phyloP scores from a whole-genome alignment of 1,139 yeast genomes.

The Pichia sp. region DNA sequence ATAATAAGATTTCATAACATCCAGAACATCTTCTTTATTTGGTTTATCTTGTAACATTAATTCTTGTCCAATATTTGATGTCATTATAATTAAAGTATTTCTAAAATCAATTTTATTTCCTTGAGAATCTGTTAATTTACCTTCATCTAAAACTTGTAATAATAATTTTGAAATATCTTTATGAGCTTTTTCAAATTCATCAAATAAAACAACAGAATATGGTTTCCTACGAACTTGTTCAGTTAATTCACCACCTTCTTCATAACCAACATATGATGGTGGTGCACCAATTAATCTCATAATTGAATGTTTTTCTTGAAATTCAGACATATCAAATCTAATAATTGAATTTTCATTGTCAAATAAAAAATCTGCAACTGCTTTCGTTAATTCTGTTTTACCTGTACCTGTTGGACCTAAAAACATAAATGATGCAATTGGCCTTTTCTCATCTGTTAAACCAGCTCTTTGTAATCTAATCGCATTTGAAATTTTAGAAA shows the following conservation, averaged over 20 bases:
- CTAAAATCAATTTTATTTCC: slow-evolving; percentile 92
- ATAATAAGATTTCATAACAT: slow-evolving; percentile 62
- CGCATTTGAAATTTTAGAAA: slow-evolving; percentile 83
- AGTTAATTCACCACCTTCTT: slow-evolving; percentile 91
- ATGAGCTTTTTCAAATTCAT: slow-evolving; percentile 96
- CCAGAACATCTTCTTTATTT: slow-evolving; percentile 50
- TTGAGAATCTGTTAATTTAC: slow-evolving; percentile 87
- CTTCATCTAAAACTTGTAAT: slow-evolving; percentile 91
- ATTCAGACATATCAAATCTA: slow-evolving; percentile 95
- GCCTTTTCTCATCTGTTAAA: slow-evolving; percentile 84
- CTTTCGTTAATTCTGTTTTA: slow-evolving; percentile 89
- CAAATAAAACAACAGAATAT: slow-evolving; percentile 85
- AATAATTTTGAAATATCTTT: slow-evolving; percentile 85
- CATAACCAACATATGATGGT: slow-evolving; percentile 96
- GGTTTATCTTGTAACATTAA: slow-evolving; percentile 64
- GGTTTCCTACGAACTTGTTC: slow-evolving; percentile 96
- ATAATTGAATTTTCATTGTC: slow-evolving; percentile 82
- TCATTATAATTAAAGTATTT: slow-evolving; percentile 94
- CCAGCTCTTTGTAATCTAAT: slow-evolving; percentile 97
- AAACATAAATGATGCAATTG: slow-evolving; percentile 93
- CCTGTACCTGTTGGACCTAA: slow-evolving; percentile 99
- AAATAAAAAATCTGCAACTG: slow-evolving; percentile 84
- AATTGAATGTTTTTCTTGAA: slow-evolving; percentile 88
- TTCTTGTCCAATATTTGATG: slow-evolving; percentile 95
- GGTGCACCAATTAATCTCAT: slow-evolving; percentile 95